Conservation (phyloP, 2,329 filamentous ascomycete species). For the Monilinia aucupariae region DNA sequence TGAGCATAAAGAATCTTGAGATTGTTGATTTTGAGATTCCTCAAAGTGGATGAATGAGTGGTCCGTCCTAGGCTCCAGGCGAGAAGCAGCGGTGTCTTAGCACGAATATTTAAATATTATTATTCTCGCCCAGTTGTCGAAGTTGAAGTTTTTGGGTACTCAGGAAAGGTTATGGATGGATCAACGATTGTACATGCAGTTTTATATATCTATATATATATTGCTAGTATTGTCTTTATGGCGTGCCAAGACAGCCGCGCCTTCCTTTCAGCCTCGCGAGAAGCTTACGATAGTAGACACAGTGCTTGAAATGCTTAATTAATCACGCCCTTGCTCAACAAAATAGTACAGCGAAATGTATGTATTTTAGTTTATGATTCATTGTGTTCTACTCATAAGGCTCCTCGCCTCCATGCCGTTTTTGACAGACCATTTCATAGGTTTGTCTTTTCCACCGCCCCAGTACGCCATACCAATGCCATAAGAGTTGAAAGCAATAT, state of each 20-base stretch:
- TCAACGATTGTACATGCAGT: neutral
- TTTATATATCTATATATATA: neutral
- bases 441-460: slow-evolving; percentile 13
- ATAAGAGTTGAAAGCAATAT: slow-evolving; percentile 31
- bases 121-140: neutral
- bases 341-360: neutral
- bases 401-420: slow-evolving; percentile 12
- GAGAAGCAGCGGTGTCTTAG: slow-evolving; percentile 16
- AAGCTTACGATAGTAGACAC: neutral
- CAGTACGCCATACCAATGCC: slow-evolving; percentile 26
- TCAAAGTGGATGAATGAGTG: slow-evolving; percentile 15
- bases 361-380: slow-evolving; percentile 13
- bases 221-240: slow-evolving; percentile 6
- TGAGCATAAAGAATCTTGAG: slow-evolving; percentile 5
- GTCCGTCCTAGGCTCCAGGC: slow-evolving; percentile 15
- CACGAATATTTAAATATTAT: slow-evolving; percentile 9
- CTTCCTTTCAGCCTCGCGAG: slow-evolving; percentile 7
- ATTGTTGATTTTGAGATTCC: slow-evolving; percentile 11
- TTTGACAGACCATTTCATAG: slow-evolving; percentile 13
- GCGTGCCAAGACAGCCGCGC: slow-evolving; percentile 6
- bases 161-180: neutral
- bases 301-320: neutral
- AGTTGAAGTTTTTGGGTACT: neutral
- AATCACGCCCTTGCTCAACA: neutral
- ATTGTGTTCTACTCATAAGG: slow-evolving; percentile 15